Percentiles rank a stretch among this genome's conserved stretches.
Evolutionary conservation across 805 yeast species (phyloP).

Genomic region (Wickerhamomyces alni): DNA sequence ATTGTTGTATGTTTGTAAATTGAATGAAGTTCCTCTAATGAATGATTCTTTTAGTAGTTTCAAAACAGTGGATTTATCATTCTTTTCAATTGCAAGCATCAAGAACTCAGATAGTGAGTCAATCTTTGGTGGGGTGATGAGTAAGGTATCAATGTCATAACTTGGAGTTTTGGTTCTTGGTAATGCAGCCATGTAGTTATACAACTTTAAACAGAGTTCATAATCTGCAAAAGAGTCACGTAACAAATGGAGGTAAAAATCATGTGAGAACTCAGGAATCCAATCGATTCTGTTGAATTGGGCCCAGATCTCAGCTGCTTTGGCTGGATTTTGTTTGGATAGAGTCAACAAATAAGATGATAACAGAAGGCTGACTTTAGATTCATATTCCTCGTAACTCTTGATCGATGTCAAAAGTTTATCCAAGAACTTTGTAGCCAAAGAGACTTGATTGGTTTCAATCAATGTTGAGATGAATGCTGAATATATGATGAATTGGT

Average conservation of each 20-base stretch:
- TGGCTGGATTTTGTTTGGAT: slow-evolving; percentile 27
- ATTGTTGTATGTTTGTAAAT: slow-evolving; percentile 25
- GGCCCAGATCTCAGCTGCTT: slow-evolving; percentile 30
- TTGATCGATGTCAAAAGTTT: slow-evolving; percentile 41
- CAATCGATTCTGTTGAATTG: slow-evolving; percentile 31
- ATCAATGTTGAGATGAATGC: slow-evolving; percentile 47
- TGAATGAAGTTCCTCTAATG: slow-evolving; percentile 27
- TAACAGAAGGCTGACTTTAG: slow-evolving; percentile 34
- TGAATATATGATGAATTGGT: slow-evolving; percentile 46
- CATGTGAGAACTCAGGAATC: slow-evolving; percentile 36
- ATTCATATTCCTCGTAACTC: slow-evolving; percentile 25
- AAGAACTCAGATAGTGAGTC: slow-evolving; percentile 15
- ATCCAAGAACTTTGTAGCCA: slow-evolving; percentile 55
- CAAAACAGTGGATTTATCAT: slow-evolving; percentile 26
- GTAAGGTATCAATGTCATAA: slow-evolving; percentile 4
- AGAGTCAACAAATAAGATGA: slow-evolving; percentile 38
- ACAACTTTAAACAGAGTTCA: slow-evolving; percentile 26
- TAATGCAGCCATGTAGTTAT: slow-evolving; percentile 32
- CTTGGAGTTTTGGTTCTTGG: slow-evolving; percentile 13
- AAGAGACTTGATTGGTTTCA: slow-evolving; percentile 39
- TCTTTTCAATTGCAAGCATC: slow-evolving; percentile 10
- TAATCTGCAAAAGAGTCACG: slow-evolving; percentile 28
- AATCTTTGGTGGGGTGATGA: slow-evolving; percentile 13
- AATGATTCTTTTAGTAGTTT: slow-evolving; percentile 34
- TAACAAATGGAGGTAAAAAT: slow-evolving; percentile 30